Evolutionary conservation across 2,329 filamentous ascomycete species (phyloP).

Genomic region (Zymoseptoria brevis): DNA sequence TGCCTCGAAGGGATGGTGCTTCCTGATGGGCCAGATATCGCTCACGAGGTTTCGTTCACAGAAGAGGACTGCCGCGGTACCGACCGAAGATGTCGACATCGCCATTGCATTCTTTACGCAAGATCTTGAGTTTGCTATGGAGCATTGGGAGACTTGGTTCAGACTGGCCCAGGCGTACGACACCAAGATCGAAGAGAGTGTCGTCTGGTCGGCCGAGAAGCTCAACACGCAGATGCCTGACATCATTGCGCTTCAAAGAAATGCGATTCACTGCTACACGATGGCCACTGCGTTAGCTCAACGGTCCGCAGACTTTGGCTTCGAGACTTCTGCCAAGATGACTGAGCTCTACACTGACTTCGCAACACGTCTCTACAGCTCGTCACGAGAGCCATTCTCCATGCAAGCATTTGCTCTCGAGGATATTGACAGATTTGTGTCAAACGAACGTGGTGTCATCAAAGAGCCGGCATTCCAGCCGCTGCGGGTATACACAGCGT

Average conservation of each 20-base stretch:
- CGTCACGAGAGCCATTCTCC: slow-evolving; percentile 57
- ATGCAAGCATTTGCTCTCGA: slow-evolving; percentile 60
- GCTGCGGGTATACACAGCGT: slow-evolving; percentile 52
- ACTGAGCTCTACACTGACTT: slow-evolving; percentile 63
- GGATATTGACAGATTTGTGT: slow-evolving; percentile 53
- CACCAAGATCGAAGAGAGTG: slow-evolving; percentile 76
- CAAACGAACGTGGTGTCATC: slow-evolving; percentile 35
- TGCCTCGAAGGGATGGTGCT: slow-evolving; percentile 84
- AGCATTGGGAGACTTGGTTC: slow-evolving; percentile 88
- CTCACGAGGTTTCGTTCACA: slow-evolving; percentile 76
- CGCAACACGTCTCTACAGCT: slow-evolving; percentile 60
- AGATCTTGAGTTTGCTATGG: slow-evolving; percentile 72
- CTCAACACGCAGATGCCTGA: slow-evolving; percentile 76
- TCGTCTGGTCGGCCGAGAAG: slow-evolving; percentile 84
- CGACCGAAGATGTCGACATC: slow-evolving; percentile 76
- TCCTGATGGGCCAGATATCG: slow-evolving; percentile 78
- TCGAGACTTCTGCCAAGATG: slow-evolving; percentile 49
- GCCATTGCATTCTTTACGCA: slow-evolving; percentile 72
- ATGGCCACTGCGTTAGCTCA: slow-evolving; percentile 60
- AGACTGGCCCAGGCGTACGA: slow-evolving; percentile 80
- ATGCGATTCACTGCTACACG: slow-evolving; percentile 69
- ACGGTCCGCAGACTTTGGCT: slow-evolving; percentile 46
- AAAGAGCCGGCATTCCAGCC: slow-evolving; percentile 54
- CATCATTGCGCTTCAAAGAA: slow-evolving; percentile 65
- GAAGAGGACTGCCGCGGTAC: slow-evolving; percentile 63